Conservation (phyloP, 371 early-diverging fungal genomes). For the Mucor plumbeus region DNA sequence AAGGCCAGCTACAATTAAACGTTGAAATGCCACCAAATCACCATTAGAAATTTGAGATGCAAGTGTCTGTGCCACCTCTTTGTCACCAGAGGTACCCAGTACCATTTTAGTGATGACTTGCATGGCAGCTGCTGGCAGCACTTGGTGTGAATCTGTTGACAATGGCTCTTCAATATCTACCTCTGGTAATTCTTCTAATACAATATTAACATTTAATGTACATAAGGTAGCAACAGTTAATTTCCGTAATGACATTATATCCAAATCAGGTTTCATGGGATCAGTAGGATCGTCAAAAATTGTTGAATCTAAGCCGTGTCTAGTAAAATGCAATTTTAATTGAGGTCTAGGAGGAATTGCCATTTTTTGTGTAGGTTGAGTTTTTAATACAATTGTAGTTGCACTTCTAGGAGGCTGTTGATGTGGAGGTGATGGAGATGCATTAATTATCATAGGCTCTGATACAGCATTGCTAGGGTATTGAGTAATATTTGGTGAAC, state of each 20-base stretch:
- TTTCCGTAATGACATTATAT: constrained; percentile 34
- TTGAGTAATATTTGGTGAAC: background rate
- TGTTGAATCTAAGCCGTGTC: constrained; percentile 17
- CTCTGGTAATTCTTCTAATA: constrained; percentile 39
- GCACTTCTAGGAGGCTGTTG: background rate
- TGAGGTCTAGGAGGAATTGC: constrained; percentile 34
- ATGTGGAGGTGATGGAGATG: constrained; percentile 10
- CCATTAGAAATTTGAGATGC: constrained; percentile 55
- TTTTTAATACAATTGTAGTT: constrained; percentile 9
- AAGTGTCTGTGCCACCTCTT: constrained; percentile 48
- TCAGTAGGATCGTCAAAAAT: constrained; percentile 38
- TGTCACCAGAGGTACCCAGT: constrained; percentile 53
- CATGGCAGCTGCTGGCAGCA: constrained; percentile 50
- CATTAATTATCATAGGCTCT: background rate
- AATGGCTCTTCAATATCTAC: constrained; percentile 36
- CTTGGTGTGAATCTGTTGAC: constrained; percentile 44
- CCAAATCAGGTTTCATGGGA: constrained; percentile 48
- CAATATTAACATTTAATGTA: constrained; percentile 36
- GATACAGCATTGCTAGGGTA: background rate
- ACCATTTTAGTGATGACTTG: constrained; percentile 52
- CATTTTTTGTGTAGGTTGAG: background rate
- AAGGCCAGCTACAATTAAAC: constrained; percentile 45
- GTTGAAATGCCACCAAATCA: constrained; percentile 48
- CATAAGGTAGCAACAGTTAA: constrained; percentile 43
- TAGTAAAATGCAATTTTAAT: constrained; percentile 30